Conservation (phyloP, 345 rosid genomes). For the Camelina neglecta region DNA sequence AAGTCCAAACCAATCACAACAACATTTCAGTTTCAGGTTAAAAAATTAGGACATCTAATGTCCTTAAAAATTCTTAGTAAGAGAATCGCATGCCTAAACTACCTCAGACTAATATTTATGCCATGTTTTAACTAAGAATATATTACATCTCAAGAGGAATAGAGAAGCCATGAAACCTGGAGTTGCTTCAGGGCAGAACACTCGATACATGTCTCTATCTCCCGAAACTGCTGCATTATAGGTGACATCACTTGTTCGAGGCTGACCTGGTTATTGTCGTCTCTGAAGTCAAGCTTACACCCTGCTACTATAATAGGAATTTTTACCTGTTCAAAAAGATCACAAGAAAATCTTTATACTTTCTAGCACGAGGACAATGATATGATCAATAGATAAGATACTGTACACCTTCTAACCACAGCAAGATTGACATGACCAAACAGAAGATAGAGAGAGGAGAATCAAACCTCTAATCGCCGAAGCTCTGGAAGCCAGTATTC, state of each 20-base stretch:
- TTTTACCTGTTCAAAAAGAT: conserved; percentile 62
- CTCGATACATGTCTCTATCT: conserved; percentile 96
- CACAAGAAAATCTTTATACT: conserved; percentile 10
- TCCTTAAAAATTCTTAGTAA: conserved; percentile 15
- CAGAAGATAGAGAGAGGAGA: conserved; percentile 18
- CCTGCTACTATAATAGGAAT: conserved; percentile 96
- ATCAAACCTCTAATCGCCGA: conserved; percentile 40
- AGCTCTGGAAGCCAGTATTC: conserved; percentile 62
- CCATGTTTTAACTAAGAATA: conserved; percentile 4
- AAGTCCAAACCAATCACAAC: conserved; percentile 20
- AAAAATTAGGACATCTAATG: neutral
- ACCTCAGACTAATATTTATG: neutral
- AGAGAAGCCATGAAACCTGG: conserved; percentile 59
- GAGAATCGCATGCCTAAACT: conserved; percentile 8
- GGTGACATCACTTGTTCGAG: conserved; percentile 94
- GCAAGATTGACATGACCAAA: conserved; percentile 9
- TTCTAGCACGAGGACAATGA: conserved; percentile 1
- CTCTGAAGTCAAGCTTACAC: conserved; percentile 94
- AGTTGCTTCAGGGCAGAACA: conserved; percentile 84
- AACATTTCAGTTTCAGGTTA: neutral
- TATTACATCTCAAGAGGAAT: conserved; percentile 9
- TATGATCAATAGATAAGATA: neutral
- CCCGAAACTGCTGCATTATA: conserved; percentile 97
- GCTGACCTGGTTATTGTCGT: conserved; percentile 77
- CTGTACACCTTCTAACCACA: neutral